These are phyloP conservation scores for Rhizophora apiculata DNA, from an alignment of 345 rosid species.

Conservation along the genomic window DNA sequence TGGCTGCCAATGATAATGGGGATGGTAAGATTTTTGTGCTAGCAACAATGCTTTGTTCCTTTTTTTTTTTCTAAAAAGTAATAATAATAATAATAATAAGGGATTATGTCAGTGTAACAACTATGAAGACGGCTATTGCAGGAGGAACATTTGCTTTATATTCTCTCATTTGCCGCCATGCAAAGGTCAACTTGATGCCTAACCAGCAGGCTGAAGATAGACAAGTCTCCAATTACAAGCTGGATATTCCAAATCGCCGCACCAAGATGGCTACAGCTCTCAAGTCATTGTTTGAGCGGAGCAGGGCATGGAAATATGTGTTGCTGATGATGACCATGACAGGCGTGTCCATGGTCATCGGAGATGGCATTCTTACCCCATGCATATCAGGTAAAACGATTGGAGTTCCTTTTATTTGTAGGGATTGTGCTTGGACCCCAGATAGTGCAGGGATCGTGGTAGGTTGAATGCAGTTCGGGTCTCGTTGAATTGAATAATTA, in stretches of 20 bases:
- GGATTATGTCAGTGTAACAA: too few species aligned
- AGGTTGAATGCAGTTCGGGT: too few species aligned
- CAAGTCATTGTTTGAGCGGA: slow-evolving; percentile 32
- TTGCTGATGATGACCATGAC: slow-evolving; percentile 45
- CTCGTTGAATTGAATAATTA: too few species aligned
- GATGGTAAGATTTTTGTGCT: slow-evolving; percentile 23
- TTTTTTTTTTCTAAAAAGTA: too few species aligned
- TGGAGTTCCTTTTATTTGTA: too few species aligned
- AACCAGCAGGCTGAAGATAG: slow-evolving; percentile 43
- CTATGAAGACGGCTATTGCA: not conserved
- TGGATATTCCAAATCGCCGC: slow-evolving; percentile 33
- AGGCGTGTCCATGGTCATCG: slow-evolving; percentile 60
- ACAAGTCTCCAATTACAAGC: slow-evolving; percentile 31
- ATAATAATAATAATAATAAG: too few species aligned
- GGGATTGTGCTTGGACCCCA: too few species aligned
- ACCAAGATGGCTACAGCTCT: slow-evolving; percentile 28
- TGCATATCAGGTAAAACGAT: not conserved
- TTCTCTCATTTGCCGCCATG: slow-evolving; percentile 48
- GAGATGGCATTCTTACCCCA: slow-evolving; percentile 61
- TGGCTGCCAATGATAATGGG: slow-evolving; percentile 33
- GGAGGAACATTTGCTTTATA: slow-evolving; percentile 61
- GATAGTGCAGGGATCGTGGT: too few species aligned
- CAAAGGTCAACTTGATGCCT: slow-evolving; percentile 45
- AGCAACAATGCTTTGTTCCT: not conserved
- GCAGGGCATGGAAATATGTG: slow-evolving; percentile 32